Evolutionary conservation across 768 basidiomycete species (phyloP).

Genomic region (Hericium rajendrae): DNA sequence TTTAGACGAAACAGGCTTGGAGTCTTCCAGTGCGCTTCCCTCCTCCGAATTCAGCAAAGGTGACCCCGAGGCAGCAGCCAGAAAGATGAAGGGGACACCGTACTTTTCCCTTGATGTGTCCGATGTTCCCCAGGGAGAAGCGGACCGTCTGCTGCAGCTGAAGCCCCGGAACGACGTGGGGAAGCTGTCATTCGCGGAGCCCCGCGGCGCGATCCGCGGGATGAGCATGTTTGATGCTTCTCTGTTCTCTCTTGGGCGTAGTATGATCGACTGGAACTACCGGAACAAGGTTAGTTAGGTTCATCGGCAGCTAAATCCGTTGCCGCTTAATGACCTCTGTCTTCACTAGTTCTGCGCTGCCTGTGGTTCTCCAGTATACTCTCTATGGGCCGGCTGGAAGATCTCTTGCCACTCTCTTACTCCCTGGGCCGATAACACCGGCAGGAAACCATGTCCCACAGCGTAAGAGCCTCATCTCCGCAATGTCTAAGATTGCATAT

Average conservation of each 20-base stretch:
- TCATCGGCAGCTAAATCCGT: neutral
- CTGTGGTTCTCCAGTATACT: constrained; percentile 74
- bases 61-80: constrained; percentile 42
- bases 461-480: constrained; percentile 36
- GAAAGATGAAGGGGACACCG: constrained; percentile 66
- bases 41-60: constrained; percentile 36
- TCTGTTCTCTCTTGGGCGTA: constrained; percentile 69
- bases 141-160: constrained; percentile 33
- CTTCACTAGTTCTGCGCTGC: constrained; percentile 72
- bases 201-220: constrained; percentile 43
- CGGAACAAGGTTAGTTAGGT: constrained; percentile 58
- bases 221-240: constrained; percentile 61
- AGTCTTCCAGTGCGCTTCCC: constrained; percentile 42
- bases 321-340: neutral
- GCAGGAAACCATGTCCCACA: constrained; percentile 60
- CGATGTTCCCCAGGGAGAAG: constrained; percentile 33
- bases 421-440: constrained; percentile 62
- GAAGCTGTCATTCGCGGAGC: constrained; percentile 51
- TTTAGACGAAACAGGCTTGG: constrained; percentile 45
- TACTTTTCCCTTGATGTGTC: constrained; percentile 79
- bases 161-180: constrained; percentile 28
- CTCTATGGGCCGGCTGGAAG: constrained; percentile 97
- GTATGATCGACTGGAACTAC: constrained; percentile 88
- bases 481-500: neutral
- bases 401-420: constrained; percentile 65